A percentile compares a stretch with the other conserved stretches of the same genome.
phyloP scores from a whole-genome alignment of 2,329 filamentous ascomycete genomes.

The Bipolaris bicolor region DNA sequence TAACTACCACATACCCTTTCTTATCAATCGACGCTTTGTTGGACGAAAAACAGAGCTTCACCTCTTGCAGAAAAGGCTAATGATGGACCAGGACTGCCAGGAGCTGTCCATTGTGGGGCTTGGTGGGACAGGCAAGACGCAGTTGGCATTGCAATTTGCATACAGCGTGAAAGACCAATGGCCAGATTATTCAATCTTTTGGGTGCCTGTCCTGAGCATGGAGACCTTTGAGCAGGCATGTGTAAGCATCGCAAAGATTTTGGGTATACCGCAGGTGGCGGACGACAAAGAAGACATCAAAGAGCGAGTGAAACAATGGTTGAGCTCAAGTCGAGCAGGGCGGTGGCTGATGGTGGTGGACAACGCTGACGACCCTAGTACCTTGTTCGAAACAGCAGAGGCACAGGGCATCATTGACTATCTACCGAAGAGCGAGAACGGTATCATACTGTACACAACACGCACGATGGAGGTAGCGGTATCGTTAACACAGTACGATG shows the following conservation, averaged over 20 bases:
- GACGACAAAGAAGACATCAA: constrained; percentile 24
- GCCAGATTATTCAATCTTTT: background rate
- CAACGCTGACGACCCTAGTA: constrained; percentile 15
- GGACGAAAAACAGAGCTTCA: background rate
- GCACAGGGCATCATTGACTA: constrained; percentile 18
- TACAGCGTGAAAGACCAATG: background rate
- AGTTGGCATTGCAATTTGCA: constrained; percentile 36
- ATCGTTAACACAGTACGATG: constrained; percentile 17
- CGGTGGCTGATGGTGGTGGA: constrained; percentile 19
- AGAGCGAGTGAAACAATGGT: constrained; percentile 26
- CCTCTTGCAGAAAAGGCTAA: background rate
- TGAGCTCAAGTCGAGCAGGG: constrained; percentile 25
- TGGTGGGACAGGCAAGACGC: background rate
- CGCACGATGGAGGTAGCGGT: constrained; percentile 16
- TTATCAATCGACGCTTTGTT: background rate
- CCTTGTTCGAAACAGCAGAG: constrained; percentile 14
- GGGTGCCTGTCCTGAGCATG: background rate
- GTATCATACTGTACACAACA: constrained; percentile 18
- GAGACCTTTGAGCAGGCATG: background rate
- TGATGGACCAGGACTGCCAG: background rate
- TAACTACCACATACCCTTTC: background rate
- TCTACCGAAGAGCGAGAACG: constrained; percentile 17
- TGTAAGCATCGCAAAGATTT: background rate
- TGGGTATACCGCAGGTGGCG: constrained; percentile 19
- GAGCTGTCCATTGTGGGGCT: background rate